These are phyloP conservation scores for Schoenoplectus tabernaemontani DNA, from an alignment of 202 grass and related monocot genomes.

Conservation along the genomic window DNA sequence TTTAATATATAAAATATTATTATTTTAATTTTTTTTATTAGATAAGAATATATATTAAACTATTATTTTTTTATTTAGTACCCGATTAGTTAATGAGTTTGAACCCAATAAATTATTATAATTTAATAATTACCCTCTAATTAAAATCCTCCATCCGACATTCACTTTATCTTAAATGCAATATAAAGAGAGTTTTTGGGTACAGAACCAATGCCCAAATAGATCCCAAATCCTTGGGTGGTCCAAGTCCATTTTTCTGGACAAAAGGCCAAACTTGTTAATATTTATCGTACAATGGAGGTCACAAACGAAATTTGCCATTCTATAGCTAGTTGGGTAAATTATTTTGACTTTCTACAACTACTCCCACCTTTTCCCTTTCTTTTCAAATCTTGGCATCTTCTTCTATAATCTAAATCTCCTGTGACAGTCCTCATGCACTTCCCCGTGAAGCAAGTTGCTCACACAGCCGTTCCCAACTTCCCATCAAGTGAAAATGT, in stretches of 20 bases:
- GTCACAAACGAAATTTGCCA: background rate
- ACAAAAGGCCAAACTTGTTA: background rate
- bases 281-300: background rate
- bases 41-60: no score
- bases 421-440: background rate
- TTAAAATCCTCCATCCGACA: no score
- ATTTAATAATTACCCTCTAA: no score
- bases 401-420: background rate
- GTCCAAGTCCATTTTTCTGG: background rate
- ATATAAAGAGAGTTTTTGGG: background rate
- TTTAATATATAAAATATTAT: no score
- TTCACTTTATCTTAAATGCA: no score
- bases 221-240: background rate
- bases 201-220: background rate
- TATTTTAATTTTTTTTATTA: no score
- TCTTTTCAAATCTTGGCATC: conserved; percentile 13
- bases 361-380: background rate
- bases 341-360: background rate
- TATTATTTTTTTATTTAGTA: no score
- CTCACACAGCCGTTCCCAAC: background rate
- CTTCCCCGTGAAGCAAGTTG: background rate
- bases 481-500: background rate
- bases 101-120: no score
- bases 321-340: conserved; percentile 1
- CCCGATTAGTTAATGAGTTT: no score